A percentile compares a stretch with the other conserved stretches of the same genome.
Evolutionary conservation across 2,329 filamentous ascomycete species (phyloP).

Genomic region (Alternaria sp.): DNA sequence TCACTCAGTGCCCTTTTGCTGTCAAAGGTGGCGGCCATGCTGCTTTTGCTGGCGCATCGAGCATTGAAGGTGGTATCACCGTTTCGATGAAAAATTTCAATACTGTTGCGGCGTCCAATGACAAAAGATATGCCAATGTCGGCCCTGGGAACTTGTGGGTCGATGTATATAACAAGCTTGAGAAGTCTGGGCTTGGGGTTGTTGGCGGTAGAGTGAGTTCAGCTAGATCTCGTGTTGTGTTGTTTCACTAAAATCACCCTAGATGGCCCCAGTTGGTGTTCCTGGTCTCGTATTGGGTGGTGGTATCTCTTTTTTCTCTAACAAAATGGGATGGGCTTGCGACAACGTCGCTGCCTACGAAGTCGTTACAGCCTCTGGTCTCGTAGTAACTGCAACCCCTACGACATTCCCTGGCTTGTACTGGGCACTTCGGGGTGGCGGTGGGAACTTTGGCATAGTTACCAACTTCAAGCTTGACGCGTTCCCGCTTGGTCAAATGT

Average conservation of each 20-base stretch:
- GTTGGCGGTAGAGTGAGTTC: constrained; percentile 42
- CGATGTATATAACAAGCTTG: constrained; percentile 44
- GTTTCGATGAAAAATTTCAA: constrained; percentile 52
- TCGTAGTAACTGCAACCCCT: constrained; percentile 44
- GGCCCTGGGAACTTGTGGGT: constrained; percentile 49
- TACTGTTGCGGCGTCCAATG: constrained; percentile 32
- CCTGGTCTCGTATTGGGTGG: constrained; percentile 46
- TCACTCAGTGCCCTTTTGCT: constrained; percentile 51
- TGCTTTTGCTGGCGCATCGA: constrained; percentile 52
- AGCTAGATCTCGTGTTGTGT: constrained; percentile 31
- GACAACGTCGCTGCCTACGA: constrained; percentile 44
- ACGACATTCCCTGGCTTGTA: constrained; percentile 50
- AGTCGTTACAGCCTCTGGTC: constrained; percentile 51
- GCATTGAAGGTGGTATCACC: constrained; percentile 55
- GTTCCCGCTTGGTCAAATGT: constrained; percentile 20
- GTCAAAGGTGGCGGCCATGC: constrained; percentile 58
- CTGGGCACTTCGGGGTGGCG: constrained; percentile 47
- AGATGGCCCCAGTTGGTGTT: constrained; percentile 42
- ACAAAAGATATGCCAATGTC: constrained; percentile 38
- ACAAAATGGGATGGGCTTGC: constrained; percentile 33
- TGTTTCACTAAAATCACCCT: not conserved
- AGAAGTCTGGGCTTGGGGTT: constrained; percentile 38
- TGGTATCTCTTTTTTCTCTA: constrained; percentile 37
- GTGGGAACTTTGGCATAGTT: constrained; percentile 47
- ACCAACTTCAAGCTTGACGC: constrained; percentile 37